These are phyloP conservation scores for Calocybe gangraenosa DNA, from an alignment of 768 basidiomycete species.

Conservation along the genomic window DNA sequence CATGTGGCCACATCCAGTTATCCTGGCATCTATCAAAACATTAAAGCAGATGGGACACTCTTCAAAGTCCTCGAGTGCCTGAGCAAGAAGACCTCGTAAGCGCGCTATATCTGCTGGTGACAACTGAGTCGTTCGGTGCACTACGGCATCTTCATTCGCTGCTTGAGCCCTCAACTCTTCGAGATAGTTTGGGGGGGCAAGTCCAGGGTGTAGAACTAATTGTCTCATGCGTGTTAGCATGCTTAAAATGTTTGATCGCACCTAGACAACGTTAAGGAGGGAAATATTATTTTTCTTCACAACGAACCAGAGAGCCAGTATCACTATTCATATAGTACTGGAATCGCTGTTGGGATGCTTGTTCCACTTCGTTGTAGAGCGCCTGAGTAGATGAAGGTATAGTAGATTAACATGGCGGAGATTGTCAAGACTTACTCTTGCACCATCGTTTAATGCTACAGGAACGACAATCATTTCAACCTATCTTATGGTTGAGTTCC, in stretches of 20 bases:
- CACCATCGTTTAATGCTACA: slow-evolving; percentile 60
- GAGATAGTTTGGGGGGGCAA: slow-evolving; percentile 69
- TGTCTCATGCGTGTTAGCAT: slow-evolving; percentile 88
- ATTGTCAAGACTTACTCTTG: slow-evolving; percentile 44
- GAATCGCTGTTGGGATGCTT: slow-evolving; percentile 58
- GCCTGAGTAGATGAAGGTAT: slow-evolving; percentile 22
- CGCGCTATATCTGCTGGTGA: slow-evolving; percentile 50
- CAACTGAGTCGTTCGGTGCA: slow-evolving; percentile 29
- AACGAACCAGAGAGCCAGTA: slow-evolving; percentile 37
- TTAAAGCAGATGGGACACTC: slow-evolving; percentile 79
- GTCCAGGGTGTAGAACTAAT: slow-evolving; percentile 71
- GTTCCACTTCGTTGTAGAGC: slow-evolving; percentile 69
- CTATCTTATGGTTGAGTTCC: slow-evolving; percentile 26
- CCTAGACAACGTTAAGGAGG: slow-evolving; percentile 29
- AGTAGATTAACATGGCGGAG: too few species aligned
- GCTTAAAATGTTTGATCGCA: slow-evolving; percentile 66
- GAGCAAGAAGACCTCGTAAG: slow-evolving; percentile 54
- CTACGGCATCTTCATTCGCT: slow-evolving; percentile 25
- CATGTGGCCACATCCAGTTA: slow-evolving; percentile 68
- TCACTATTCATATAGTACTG: slow-evolving; percentile 47
- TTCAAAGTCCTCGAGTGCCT: slow-evolving; percentile 75
- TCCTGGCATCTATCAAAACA: slow-evolving; percentile 58
- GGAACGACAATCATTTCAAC: slow-evolving; percentile 77
- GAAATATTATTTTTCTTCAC: not conserved
- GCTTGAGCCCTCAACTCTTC: slow-evolving; percentile 51